These are phyloP conservation scores for Tetrahymena malaccensis DNA, from an alignment of 73 alveolate species.

Conservation along the genomic window DNA sequence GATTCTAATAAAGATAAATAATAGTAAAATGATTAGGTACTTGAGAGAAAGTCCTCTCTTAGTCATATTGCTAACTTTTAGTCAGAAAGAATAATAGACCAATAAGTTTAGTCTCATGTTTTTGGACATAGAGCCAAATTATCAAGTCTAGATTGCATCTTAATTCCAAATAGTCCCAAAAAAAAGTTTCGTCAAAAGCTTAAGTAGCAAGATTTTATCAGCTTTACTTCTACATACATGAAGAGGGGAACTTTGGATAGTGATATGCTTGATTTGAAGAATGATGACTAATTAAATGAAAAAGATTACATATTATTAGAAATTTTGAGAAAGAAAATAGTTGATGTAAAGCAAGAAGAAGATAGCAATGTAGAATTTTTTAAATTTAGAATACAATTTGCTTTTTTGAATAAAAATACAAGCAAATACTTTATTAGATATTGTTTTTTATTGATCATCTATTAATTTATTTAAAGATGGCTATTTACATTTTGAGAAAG, in stretches of 20 bases:
- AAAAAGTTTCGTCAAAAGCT: background rate
- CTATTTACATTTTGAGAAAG: background rate
- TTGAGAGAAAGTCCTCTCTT: background rate
- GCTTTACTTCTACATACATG: background rate
- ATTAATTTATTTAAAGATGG: background rate
- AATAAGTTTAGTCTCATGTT: background rate
- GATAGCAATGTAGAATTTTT: background rate
- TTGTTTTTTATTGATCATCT: background rate
- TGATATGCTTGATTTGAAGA: background rate
- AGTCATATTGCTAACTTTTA: background rate
- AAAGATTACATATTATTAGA: background rate
- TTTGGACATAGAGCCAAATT: background rate
- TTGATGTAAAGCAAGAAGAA: background rate
- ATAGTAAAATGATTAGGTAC: background rate
- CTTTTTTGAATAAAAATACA: background rate
- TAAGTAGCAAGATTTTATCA: background rate
- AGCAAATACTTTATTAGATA: background rate
- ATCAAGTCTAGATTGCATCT: background rate
- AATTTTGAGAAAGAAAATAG: background rate
- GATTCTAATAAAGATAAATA: background rate
- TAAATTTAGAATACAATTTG: background rate
- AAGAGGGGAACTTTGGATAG: background rate
- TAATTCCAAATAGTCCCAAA: background rate
- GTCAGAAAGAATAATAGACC: background rate
- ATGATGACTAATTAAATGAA: background rate